Percentiles rank a stretch among this genome's conserved stretches.
phyloP scores from a whole-genome alignment of 225 moss, liverwort and hornwort species.

The Neckera pumila region DNA sequence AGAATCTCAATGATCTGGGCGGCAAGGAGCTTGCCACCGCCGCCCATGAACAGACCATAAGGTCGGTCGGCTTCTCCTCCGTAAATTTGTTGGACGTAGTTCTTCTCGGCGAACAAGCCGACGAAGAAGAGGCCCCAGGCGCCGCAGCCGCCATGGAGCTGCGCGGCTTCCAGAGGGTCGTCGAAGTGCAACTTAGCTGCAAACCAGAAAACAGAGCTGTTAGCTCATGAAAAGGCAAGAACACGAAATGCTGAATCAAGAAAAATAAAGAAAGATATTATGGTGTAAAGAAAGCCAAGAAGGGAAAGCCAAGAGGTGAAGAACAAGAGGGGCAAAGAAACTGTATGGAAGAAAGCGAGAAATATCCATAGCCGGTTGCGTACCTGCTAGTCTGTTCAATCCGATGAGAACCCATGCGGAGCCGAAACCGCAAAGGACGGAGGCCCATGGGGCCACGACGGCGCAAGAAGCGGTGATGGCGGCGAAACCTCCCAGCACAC shows the following conservation, averaged over 20 bases:
- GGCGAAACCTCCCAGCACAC: constrained; percentile 66
- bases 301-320: not conserved
- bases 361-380: not conserved
- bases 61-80: not conserved
- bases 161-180: constrained; percentile 76
- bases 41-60: constrained; percentile 59
- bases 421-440: constrained; percentile 56
- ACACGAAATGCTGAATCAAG: not conserved
- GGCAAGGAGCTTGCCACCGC: constrained; percentile 61
- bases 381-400: constrained; percentile 38
- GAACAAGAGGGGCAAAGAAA: not conserved
- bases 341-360: not conserved
- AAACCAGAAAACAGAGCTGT: not conserved
- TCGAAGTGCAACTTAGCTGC: constrained; percentile 30
- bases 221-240: not conserved
- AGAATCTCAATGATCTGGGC: constrained; percentile 63
- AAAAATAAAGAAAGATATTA: not conserved
- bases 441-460: constrained; percentile 69
- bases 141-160: constrained; percentile 69
- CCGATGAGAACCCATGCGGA: constrained; percentile 52
- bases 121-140: constrained; percentile 70
- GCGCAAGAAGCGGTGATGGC: constrained; percentile 67
- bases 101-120: constrained; percentile 55
- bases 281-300: not conserved
- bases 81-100: constrained; percentile 28